Conservation (phyloP, 108 stramenopile genomes). For the Fistulifera solaris region DNA sequence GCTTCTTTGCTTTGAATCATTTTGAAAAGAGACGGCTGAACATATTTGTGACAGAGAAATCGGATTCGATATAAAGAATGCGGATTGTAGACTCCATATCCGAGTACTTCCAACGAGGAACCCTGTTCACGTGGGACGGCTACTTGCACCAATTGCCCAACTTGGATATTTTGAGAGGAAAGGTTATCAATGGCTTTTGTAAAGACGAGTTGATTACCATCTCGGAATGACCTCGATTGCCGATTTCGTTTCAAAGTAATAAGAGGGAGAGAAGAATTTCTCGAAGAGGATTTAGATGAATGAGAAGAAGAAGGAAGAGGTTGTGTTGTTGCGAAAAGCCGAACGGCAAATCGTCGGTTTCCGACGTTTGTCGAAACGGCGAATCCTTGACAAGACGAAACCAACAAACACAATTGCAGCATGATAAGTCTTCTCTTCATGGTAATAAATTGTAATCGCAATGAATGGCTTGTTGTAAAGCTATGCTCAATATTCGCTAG, state of each 20-base stretch:
- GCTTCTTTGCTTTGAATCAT: constrained; percentile 13
- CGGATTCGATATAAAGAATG: constrained; percentile 73
- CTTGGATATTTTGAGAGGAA: constrained; percentile 7
- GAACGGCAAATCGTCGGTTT: no score
- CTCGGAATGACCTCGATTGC: constrained; percentile 62
- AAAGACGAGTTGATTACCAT: constrained; percentile 70
- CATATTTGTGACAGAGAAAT: constrained; percentile 53
- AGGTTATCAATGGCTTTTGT: constrained; percentile 44
- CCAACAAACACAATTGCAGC: no score
- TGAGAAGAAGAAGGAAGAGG: no score
- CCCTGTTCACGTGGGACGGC: constrained; percentile 23
- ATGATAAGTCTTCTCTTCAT: no score
- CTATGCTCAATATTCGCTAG: no score
- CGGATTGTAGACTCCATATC: constrained; percentile 83
- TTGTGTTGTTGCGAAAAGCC: no score
- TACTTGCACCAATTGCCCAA: constrained; percentile 56
- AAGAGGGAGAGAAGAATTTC: not conserved
- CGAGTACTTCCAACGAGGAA: constrained; percentile 19
- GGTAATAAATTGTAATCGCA: no score
- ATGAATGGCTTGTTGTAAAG: no score
- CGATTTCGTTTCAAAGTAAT: constrained; percentile 55
- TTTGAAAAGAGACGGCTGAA: constrained; percentile 29
- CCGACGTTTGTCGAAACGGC: no score
- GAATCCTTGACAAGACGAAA: no score
- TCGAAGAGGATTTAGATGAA: no score